Base-by-base conservation (phyloP, 805 yeast genomes). In the Barnettozyma salicaria region DNA sequence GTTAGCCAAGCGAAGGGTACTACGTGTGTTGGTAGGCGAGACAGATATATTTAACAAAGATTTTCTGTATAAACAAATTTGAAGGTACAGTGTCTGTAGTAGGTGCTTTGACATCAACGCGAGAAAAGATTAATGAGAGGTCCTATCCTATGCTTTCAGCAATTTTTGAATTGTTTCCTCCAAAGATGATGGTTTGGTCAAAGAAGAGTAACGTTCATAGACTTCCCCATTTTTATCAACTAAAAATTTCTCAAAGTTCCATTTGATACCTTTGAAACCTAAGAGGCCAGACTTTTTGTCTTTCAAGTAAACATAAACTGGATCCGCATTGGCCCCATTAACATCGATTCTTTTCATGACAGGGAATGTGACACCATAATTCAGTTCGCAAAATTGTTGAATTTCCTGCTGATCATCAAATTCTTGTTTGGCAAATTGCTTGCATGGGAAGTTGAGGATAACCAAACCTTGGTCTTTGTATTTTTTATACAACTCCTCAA, bases 291-390 rank as follows among this genome's bases (percentile, higher is more conserved):
- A 50, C 71, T 77, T 72, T 72, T 76, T 58, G 12, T 67, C 67
- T 68, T 92, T 90, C 59, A 90, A 72, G 67, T 59, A 89, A 53
- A 73, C 65, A 65, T 78, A 90, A 24, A 90, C 88, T 14, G 90
- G 86, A 56, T 84, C 89, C 14, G 86, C 78, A 30, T 77, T 63
- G 43, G 69, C 61, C 35, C 98, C 98, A 59, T 90, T 92, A 49
- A 92, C 97, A 28, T 89, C 88, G 42, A 88, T 61, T 70, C 89
- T 90, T 58, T 74, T 70, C 74, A 90, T 65, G 22, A 90, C 72
- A 21, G 96, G 96, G 80, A 92, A 90, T 13, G 82, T 67, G 28
- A 90, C 97, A 37, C 96, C 96, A 59, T 79, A 92, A 67, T 86
- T 88, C 52, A 78, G 58, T 33, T 74, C 62, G 63, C 96, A 87